Conservation (phyloP, 2,329 filamentous ascomycete genomes). For the Curvularia spicifera region DNA sequence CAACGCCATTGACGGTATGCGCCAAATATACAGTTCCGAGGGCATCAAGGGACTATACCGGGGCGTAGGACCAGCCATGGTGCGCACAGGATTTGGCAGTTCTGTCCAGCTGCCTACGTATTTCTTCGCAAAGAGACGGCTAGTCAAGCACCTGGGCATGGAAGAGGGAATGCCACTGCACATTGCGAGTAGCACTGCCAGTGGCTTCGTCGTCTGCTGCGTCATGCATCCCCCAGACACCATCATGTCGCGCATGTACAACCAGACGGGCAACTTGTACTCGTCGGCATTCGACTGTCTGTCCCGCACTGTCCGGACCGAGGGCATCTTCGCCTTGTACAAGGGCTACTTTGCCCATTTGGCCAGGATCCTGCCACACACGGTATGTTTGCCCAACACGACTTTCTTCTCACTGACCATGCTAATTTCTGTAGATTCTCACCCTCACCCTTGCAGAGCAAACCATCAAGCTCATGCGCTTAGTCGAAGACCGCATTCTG, state of each 20-base stretch:
- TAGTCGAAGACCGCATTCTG: constrained; percentile 70
- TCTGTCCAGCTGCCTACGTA: constrained; percentile 97
- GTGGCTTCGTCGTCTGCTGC: constrained; percentile 94
- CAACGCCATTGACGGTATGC: constrained; percentile 82
- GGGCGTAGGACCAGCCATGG: constrained; percentile 91
- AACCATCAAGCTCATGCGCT: constrained; percentile 89
- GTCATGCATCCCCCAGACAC: constrained; percentile 99
- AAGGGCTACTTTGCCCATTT: constrained; percentile 97
- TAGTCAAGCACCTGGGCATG: constrained; percentile 84
- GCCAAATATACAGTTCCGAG: constrained; percentile 77
- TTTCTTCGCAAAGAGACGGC: constrained; percentile 90
- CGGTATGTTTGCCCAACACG: constrained; percentile 55
- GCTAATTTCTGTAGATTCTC: constrained; percentile 65
- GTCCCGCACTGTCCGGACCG: constrained; percentile 86
- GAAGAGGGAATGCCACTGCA: constrained; percentile 89
- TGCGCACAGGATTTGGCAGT: constrained; percentile 92
- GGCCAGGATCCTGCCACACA: constrained; percentile 92
- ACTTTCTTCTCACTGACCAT: too few species aligned
- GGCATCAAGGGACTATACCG: constrained; percentile 84
- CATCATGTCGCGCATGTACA: constrained; percentile 98
- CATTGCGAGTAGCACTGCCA: constrained; percentile 83
- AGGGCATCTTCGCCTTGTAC: constrained; percentile 91
- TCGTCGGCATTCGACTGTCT: constrained; percentile 90
- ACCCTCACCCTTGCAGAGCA: constrained; percentile 94
- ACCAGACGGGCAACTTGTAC: constrained; percentile 98